Base-by-base conservation (phyloP, 257 asterid species). In the Dorcoceras hygrometricum region DNA sequence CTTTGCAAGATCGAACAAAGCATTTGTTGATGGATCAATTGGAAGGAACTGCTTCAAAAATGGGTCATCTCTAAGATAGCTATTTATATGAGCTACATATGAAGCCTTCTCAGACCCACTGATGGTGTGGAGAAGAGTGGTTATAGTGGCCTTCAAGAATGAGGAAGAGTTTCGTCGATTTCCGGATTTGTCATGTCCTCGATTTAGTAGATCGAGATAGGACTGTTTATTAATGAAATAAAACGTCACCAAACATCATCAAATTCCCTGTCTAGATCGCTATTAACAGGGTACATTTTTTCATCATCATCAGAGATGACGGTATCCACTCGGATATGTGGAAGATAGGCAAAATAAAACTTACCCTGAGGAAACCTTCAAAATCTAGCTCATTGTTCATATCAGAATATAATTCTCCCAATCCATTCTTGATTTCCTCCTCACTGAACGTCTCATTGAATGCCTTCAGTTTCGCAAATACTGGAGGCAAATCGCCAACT, bases 21-120 rank as follows among this genome's bases (percentile, higher is more conserved):
- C 89, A 73, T 83, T 88, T 56, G 91, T 67, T 56, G 78, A 76
- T 28, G 91, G 86, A 81, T 89, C 96, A 11, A 89, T 80, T 10
- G 98, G 97, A 78, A 93, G 98, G 79, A 87, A 93, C 61, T 93
- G 97, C 87, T 86, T 82, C 79, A 89, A 59, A 77, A 93, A 89
- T 5, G 95, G 91, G 75, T 93, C 98, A 71, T 93, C 96, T 78
- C 97, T 89, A 59, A 89, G 96, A 76, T 87, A 87, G 84, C 95
- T 93, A 79, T 93, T 93, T 76, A 93, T 84, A 71, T 93, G 98
- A 76, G 96, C 90, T 67, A 93, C 96, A 81, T 89, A 89, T 8
- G 96, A 87, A 62, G 97, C 80, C 85, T 81, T 87, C 78, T 93
- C 98, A 23, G 96, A 78, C 66, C 82, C 96, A 65, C 77, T 83